Percentiles rank a stretch among this genome's conserved stretches.
Evolutionary conservation across 2,329 filamentous ascomycete species (phyloP).

Genomic region (Eurotiales sp.): DNA sequence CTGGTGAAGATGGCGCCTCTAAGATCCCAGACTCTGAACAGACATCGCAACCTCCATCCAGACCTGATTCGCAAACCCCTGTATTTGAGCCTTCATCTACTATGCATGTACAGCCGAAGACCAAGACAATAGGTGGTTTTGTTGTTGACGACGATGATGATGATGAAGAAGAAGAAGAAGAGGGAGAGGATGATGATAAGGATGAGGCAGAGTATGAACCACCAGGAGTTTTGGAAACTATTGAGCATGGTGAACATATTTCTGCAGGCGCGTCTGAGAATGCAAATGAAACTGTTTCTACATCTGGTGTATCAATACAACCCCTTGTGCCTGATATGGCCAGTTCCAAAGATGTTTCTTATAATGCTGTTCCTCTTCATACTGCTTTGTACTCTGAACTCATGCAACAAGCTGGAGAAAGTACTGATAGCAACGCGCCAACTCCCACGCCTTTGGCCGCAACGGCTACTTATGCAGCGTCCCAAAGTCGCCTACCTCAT

Average conservation of each 20-base stretch:
- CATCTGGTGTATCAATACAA: constrained; percentile 60
- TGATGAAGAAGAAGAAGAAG: constrained; percentile 50
- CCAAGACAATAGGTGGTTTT: constrained; percentile 58
- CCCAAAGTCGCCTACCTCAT: constrained; percentile 59
- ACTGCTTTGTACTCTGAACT: constrained; percentile 38
- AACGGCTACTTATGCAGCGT: constrained; percentile 41
- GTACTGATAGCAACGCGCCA: constrained; percentile 36
- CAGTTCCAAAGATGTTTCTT: constrained; percentile 46
- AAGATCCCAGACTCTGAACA: constrained; percentile 27
- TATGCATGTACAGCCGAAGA: constrained; percentile 38
- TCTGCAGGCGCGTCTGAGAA: constrained; percentile 49
- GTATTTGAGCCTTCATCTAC: constrained; percentile 28
- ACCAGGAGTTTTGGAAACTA: constrained; percentile 45
- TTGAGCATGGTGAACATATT: constrained; percentile 48
- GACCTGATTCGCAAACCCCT: constrained; percentile 32
- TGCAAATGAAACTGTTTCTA: constrained; percentile 53
- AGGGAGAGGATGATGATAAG: constrained; percentile 48
- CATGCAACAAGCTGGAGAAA: constrained; percentile 26
- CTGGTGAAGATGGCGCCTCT: constrained; percentile 3
- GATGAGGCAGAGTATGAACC: constrained; percentile 53
- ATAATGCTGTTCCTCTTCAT: constrained; percentile 44
- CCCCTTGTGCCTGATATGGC: constrained; percentile 51
- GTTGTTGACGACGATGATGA: constrained; percentile 61
- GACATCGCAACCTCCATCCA: constrained; percentile 31
- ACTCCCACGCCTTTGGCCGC: constrained; percentile 22